Base-by-base conservation (phyloP, 768 basidiomycete species). In the Mycena filopes region DNA sequence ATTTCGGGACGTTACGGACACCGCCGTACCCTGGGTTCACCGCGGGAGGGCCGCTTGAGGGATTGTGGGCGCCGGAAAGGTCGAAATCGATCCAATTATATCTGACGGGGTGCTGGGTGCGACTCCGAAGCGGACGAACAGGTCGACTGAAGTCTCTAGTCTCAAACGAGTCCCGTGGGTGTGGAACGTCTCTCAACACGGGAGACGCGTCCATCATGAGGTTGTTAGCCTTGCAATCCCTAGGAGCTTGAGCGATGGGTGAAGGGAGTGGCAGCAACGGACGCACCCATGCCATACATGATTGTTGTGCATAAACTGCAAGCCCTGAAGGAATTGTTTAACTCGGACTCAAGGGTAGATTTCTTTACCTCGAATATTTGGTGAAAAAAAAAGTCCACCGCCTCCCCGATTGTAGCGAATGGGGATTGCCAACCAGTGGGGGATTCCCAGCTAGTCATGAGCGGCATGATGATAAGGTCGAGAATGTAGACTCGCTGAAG, bases 281-380 rank as follows among this genome's bases (percentile, higher is more conserved):
- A 50, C 46, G 21, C 3, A 63, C 61, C 61, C 54, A 20, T 63
- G 61, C 61, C 61, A 63, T 4, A 79, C 69, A 47, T 71, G 46
- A 26, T 74, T 50, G 20, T 72, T 49, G 58, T 79, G 78, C 70
- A 79, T 71, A 53, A 76, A 76, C 43, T 74, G 63, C n/a, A 79
- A 25, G 18, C 78, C 77, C 78, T 79, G 38, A 0, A 12, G 15
- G n/a, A n/a, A 33, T 29, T 18, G 8, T 29, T 5, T 10, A 42
- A n/a, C n/a, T n/a, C n/a, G n/a, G n/a, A n/a, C n/a, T n/a, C n/a
- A n/a, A n/a, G n/a, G n/a, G n/a, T 42, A 42, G 41, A 16, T 6
- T 42, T n/a, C n/a, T n/a, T n/a, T 20, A 76, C 79, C 67, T 77
- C 73, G 18, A 78, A 70, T 3, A 78, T 62, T 46, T 79, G 78